Base-by-base conservation (phyloP, 495 filamentous ascomycete species). In the Cenococcum geophilum region DNA sequence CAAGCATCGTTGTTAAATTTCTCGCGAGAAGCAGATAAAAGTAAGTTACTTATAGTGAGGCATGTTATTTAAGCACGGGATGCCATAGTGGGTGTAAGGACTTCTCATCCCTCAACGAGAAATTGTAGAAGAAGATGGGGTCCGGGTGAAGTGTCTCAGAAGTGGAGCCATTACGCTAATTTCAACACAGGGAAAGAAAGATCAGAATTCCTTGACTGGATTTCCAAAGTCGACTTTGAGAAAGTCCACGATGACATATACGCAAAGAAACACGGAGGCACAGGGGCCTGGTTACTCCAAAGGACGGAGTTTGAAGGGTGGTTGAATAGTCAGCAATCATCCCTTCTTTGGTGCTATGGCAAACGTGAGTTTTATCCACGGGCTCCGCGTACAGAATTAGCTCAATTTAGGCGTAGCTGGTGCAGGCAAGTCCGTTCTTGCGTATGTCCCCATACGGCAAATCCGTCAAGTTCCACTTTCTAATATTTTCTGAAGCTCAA, bases 231-330 rank as follows among this genome's bases (percentile, higher is more conserved):
- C 14, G 50, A 55, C 27, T 55, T 61, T 47, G 59, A 61, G n/a
- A 61, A 61, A 50, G 27, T 32, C 55, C 59, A 61, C 21, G 59
- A 61, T 1, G 59, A 40, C 21, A 61, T 56, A 22, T 61, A 61
- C 22, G 34, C 27, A 22, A 61, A 40, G 43, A 61, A 61, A 36
- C 59, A 55, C 23, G 2, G 1, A 5, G 59, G 59, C 5, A 61
- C 59, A 5, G 59, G 59, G 25, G 50, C 56, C 34, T 61, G 59
- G 59, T 34, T 61, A 5, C 2, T 56, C 27, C 48, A 56, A 14
- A 61, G 2, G 16, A 4, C 55, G 3, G 43, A 53, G 45, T 60
- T 51, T 37, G 4, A 27, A 20, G 10, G 4, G 11, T 60, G 57
- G 59, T 36, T 55, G 2, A 21, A 21, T 14, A 34, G n/a, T 32